Percentiles rank a stretch among this genome's conserved stretches.
phyloP scores from a whole-genome alignment of 2,329 filamentous ascomycete genomes.

The Hypoxylon rubiginosum region DNA sequence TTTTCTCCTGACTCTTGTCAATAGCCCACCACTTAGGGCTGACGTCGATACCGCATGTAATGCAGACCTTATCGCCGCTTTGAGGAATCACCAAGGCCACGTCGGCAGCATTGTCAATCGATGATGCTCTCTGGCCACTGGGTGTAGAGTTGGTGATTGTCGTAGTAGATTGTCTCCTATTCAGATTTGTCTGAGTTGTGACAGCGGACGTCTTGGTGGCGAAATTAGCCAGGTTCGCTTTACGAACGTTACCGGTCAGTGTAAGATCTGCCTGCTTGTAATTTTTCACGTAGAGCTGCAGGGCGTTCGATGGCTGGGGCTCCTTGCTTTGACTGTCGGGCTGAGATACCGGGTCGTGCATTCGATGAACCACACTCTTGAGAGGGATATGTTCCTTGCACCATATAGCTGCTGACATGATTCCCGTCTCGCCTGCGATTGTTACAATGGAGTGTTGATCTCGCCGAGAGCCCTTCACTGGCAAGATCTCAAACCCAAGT shows the following conservation, averaged over 20 bases:
- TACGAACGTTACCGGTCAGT: constrained; percentile 91
- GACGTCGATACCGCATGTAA: constrained; percentile 76
- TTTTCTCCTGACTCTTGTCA: constrained; percentile 65
- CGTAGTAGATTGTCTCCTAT: constrained; percentile 70
- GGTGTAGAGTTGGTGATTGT: constrained; percentile 52
- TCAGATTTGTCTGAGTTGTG: constrained; percentile 56
- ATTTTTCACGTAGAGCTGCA: constrained; percentile 88
- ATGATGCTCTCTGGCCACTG: constrained; percentile 41
- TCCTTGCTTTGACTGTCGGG: constrained; percentile 44
- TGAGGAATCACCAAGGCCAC: constrained; percentile 49
- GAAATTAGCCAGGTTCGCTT: constrained; percentile 82
- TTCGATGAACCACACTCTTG: constrained; percentile 80
- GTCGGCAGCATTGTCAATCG: constrained; percentile 49
- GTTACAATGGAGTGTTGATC: constrained; percentile 85
- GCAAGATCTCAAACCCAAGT: constrained; percentile 90
- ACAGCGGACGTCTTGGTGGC: constrained; percentile 68
- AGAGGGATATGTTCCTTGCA: constrained; percentile 87
- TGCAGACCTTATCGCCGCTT: constrained; percentile 68
- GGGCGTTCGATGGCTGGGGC: constrained; percentile 73
- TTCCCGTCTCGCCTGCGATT: constrained; percentile 83
- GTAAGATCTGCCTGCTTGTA: constrained; percentile 96
- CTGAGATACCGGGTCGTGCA: constrained; percentile 81
- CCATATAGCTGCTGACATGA: constrained; percentile 89
- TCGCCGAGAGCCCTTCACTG: constrained; percentile 88
- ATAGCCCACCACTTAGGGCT: constrained; percentile 81